phyloP scores from a whole-genome alignment of 2,329 filamentous ascomycete species.

The Trichoderma aggressivum region DNA sequence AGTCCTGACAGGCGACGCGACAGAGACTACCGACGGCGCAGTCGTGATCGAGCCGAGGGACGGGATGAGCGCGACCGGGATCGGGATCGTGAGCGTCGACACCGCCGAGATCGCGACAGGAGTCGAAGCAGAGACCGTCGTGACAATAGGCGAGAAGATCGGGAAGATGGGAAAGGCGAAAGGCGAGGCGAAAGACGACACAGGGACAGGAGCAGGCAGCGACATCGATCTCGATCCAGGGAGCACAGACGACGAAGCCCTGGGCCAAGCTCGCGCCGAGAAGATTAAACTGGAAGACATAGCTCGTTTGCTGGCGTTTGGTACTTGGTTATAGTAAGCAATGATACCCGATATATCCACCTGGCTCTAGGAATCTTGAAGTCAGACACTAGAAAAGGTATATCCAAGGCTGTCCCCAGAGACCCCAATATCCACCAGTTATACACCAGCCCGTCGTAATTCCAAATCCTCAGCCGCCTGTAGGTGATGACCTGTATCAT shows the following conservation, averaged over 20 bases:
- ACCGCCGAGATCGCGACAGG: constrained; percentile 15
- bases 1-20: constrained; percentile 30
- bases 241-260: constrained; percentile 19
- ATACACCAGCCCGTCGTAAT: too few species aligned
- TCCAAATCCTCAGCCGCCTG: too few species aligned
- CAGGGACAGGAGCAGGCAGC: constrained; percentile 21
- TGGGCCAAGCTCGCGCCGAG: constrained; percentile 10
- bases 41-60: constrained; percentile 19
- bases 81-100: constrained; percentile 16
- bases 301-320: not conserved
- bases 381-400: too few species aligned
- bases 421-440: too few species aligned
- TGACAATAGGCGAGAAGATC: not conserved
- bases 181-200: not conserved
- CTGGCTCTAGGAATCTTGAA: too few species aligned
- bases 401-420: too few species aligned
- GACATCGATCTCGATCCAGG: constrained; percentile 24
- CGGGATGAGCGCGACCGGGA: constrained; percentile 11
- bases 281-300: not conserved
- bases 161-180: not conserved
- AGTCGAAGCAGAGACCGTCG: constrained; percentile 18
- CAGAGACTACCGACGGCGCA: constrained; percentile 19
- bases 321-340: not conserved
- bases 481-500: too few species aligned
- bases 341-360: too few species aligned